phyloP scores from a whole-genome alignment of 306 rosid genomes.

The Trifolium subterraneum region DNA sequence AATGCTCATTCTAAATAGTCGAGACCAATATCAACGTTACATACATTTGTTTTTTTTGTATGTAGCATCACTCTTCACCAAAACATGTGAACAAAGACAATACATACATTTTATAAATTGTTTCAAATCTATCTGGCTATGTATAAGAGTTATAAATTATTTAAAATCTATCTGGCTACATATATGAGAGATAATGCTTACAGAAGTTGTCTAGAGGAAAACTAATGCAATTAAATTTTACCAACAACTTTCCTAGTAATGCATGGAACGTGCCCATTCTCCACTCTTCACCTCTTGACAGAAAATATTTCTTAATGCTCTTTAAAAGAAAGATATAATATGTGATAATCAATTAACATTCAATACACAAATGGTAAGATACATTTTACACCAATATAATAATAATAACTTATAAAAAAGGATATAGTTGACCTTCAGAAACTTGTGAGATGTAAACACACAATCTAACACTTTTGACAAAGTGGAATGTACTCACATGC shows the following conservation, averaged over 20 bases:
- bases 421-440: constrained; percentile 57
- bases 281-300: constrained; percentile 24
- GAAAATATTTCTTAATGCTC: constrained; percentile 18
- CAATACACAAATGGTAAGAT: constrained; percentile 12
- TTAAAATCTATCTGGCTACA: constrained; percentile 1
- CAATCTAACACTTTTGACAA: constrained; percentile 42
- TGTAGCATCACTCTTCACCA: too few species aligned
- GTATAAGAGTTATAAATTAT: constrained; percentile 1
- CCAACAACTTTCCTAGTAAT: constrained; percentile 38
- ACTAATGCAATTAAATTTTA: constrained; percentile 9
- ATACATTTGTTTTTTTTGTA: too few species aligned
- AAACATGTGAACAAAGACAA: neutral
- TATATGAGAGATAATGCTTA: neutral
- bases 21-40: too few species aligned
- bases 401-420: constrained; percentile 12
- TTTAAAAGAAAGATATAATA: constrained; percentile 34
- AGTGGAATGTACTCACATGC: constrained; percentile 57
- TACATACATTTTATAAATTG: constrained; percentile 9
- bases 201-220: constrained; percentile 25
- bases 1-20: too few species aligned
- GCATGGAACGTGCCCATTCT: constrained; percentile 57
- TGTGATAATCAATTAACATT: constrained; percentile 35
- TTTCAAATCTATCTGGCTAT: constrained; percentile 3
- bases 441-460: constrained; percentile 39
- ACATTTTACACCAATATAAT: neutral